These are phyloP conservation scores for Chaetomidium leptoderma DNA, from an alignment of 495 filamentous ascomycete genomes.

Conservation along the genomic window DNA sequence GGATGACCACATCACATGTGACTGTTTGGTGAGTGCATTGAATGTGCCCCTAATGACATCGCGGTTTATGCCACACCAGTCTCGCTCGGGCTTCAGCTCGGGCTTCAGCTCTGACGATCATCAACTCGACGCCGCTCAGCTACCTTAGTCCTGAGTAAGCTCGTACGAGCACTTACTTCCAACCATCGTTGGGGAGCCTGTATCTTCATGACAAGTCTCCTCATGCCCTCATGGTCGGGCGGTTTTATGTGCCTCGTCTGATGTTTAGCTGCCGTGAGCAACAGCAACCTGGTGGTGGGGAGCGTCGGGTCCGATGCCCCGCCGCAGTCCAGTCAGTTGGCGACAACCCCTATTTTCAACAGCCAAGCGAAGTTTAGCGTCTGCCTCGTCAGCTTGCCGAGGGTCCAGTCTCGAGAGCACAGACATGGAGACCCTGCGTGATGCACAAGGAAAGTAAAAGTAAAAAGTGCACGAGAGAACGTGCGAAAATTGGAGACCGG, in stretches of 20 bases:
- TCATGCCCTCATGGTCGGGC: neutral
- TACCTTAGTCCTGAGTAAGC: neutral
- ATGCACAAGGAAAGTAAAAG: too few species aligned
- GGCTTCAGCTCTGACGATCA: neutral
- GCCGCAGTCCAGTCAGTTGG: neutral
- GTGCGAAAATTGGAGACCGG: too few species aligned
- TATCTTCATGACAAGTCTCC: neutral
- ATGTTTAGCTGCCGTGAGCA: neutral
- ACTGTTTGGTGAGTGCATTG: neutral
- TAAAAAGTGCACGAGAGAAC: too few species aligned
- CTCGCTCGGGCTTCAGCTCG: too few species aligned
- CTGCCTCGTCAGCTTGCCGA: neutral
- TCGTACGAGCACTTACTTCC: neutral
- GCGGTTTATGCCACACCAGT: neutral
- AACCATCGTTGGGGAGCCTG: neutral
- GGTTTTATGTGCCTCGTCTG: conserved; percentile 8
- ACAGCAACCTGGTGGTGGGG: neutral
- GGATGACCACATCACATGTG: neutral
- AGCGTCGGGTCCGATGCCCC: neutral
- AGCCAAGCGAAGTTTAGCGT: neutral
- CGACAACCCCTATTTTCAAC: neutral
- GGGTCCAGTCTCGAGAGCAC: neutral
- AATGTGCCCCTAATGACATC: neutral
- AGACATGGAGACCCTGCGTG: neutral
- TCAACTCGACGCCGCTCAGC: neutral